Evolutionary conservation across 352 stramenopile species (phyloP).

Genomic region (Globisporangium carolinianum): DNA sequence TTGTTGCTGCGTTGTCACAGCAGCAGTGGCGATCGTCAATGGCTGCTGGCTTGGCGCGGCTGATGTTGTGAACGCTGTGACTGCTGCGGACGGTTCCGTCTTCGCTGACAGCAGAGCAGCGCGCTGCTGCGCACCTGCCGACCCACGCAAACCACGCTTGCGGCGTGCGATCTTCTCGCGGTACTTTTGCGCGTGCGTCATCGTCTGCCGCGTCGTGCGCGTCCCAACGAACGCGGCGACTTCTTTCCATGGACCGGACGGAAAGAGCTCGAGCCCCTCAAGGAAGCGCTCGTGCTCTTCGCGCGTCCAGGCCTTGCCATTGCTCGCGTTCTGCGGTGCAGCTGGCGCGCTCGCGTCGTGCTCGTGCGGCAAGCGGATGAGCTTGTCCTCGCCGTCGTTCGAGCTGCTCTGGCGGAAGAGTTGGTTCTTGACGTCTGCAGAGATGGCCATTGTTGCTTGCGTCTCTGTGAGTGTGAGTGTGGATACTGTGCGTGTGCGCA

Average conservation of each 20-base stretch:
- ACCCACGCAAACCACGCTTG: constrained; percentile 5
- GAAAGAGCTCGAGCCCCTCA: constrained; percentile 27
- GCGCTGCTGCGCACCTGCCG: constrained; percentile 1
- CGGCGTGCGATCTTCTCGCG: constrained; percentile 5
- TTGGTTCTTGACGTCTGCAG: constrained; percentile 13
- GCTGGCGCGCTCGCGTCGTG: not conserved
- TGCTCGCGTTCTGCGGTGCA: constrained; percentile 3
- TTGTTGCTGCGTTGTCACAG: not conserved
- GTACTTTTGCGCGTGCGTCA: constrained; percentile 3
- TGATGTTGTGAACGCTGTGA: not conserved
- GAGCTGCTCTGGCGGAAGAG: constrained; percentile 14
- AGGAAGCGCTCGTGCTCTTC: constrained; percentile 38
- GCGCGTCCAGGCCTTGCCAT: constrained; percentile 14
- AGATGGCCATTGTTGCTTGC: constrained; percentile 7
- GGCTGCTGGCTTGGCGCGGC: not conserved
- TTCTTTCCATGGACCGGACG: constrained; percentile 28
- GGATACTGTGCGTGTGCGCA: not conserved
- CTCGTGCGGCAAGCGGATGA: constrained; percentile 12
- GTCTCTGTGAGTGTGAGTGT: not conserved
- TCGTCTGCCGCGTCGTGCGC: constrained; percentile 65
- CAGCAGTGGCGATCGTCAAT: not conserved
- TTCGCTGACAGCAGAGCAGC: not conserved
- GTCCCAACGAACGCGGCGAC: constrained; percentile 19
- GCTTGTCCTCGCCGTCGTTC: constrained; percentile 8
- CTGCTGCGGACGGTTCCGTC: not conserved